Evolutionary conservation across 108 stramenopile species (phyloP).

Genomic region (Cyclotella cryptica): DNA sequence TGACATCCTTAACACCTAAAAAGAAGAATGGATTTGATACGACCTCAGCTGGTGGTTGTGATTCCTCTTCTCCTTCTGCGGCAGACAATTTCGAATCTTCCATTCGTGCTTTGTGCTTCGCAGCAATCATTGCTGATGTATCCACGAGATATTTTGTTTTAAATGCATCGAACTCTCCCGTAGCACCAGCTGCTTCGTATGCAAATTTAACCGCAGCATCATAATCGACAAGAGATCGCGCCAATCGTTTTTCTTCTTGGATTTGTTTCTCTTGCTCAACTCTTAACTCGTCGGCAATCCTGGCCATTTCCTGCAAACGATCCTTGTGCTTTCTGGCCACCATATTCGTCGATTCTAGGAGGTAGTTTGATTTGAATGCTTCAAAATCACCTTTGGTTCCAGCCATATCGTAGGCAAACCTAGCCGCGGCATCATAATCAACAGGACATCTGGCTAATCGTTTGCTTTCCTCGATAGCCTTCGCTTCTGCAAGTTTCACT

Average conservation of each 20-base stretch:
- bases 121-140: background rate
- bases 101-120: background rate
- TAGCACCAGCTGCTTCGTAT: background rate
- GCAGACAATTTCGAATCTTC: background rate
- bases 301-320: background rate
- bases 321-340: slow-evolving; percentile 5
- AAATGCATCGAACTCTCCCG: background rate
- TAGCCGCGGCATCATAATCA: background rate
- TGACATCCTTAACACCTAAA: background rate
- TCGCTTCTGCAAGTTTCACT: background rate
- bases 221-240: slow-evolving; percentile 1
- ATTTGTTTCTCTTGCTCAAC: background rate
- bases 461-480: background rate
- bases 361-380: background rate
- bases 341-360: background rate
- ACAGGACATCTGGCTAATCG: background rate
- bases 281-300: background rate
- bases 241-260: background rate
- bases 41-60: background rate
- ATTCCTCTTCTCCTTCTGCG: background rate
- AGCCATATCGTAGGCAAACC: background rate
- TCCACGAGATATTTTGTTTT: slow-evolving; percentile 2
- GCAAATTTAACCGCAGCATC: background rate
- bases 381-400: background rate
- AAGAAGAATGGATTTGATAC: slow-evolving; percentile 11